Evolutionary conservation across 129 eudicot species (phyloP), one percentile per base, ranked within the genome.

Genomic region (Saussurea involucrata): DNA sequence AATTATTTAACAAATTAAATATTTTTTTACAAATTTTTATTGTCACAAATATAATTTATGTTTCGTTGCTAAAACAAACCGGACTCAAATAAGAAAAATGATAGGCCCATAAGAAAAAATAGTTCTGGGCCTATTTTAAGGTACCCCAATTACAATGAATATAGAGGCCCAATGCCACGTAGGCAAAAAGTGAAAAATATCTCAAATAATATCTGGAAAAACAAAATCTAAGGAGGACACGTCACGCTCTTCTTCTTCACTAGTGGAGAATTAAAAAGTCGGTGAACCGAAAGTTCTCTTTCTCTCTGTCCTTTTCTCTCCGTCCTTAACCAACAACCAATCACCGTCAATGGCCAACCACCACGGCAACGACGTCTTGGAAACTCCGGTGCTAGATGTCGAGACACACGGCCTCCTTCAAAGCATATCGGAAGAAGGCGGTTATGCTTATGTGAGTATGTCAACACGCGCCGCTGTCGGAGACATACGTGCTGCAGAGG

Each of bases 401-500:
- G 67, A 77, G 63, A 36, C 81, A 1, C 64, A 66, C 11, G 5
- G 63, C 11, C 81, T 95, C 44, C 89, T 95, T 70, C 91, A 88
- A 5, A 25, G 25, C 15, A 86, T 92, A 42, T 79, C 94, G 11
- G 85, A 82, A 31, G 88, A 95, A 77, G 99, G 99, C 7, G 99
- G 99, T 36, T 90, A 95, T 75, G 95, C 91, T 22, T 95, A 84
- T 78, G 88, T 84, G 27, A 60, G 87, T 60, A 85, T 92, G 91
- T 84, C 83, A 11, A 61, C 90, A 21, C 85, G 82, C 27, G 96
- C 96, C 21, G 89, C 87, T 40, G 75, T 18, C 40, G 97, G 96
- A 24, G 97, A 92, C 82, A 32, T 73, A 3, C 61, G 95, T 6
- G 99, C 97, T 28, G 97, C 99, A 66, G 99, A 95, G 91, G 96